These are phyloP conservation scores for Erysimum pusillum DNA, from an alignment of 441 rosid genomes.

Conservation along the genomic window DNA sequence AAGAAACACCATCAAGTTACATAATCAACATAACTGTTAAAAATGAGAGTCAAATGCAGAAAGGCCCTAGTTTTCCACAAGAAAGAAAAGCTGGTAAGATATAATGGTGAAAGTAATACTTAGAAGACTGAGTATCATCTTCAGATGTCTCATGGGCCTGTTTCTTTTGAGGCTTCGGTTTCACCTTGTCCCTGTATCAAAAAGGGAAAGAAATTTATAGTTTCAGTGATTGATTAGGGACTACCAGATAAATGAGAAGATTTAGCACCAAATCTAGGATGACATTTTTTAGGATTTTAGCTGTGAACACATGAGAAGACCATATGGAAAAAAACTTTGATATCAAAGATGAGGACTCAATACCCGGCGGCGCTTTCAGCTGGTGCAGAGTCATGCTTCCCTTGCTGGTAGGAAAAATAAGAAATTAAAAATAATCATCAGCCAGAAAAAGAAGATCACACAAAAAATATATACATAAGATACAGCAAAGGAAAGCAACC, in stretches of 20 bases:
- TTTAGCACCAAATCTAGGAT: slow-evolving; percentile 9
- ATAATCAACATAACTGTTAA: slow-evolving; percentile 33
- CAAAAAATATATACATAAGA: not conserved
- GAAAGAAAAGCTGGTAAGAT: slow-evolving; percentile 23
- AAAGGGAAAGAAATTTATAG: slow-evolving; percentile 38
- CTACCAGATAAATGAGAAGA: slow-evolving; percentile 5
- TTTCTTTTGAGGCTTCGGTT: slow-evolving; percentile 67
- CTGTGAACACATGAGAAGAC: slow-evolving; percentile 4
- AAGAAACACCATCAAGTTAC: slow-evolving; percentile 51
- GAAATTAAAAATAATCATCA: slow-evolving; percentile 48
- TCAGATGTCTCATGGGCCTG: slow-evolving; percentile 64
- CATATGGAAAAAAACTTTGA: slow-evolving; percentile 22
- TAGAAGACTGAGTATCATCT: slow-evolving; percentile 63
- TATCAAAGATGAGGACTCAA: slow-evolving; percentile 35
- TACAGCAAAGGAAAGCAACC: slow-evolving; percentile 6
- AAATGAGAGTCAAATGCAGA: slow-evolving; percentile 29
- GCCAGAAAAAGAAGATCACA: slow-evolving; percentile 30
- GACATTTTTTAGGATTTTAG: slow-evolving; percentile 14
- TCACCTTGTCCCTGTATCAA: slow-evolving; percentile 72
- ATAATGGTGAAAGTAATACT: slow-evolving; percentile 65
- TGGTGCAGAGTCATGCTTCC: slow-evolving; percentile 58
- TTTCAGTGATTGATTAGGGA: slow-evolving; percentile 21
- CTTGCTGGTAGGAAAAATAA: slow-evolving; percentile 61
- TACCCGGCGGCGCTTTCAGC: slow-evolving; percentile 65
- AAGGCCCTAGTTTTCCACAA: slow-evolving; percentile 31